Evolutionary conservation across 257 asterid genomes (phyloP), one percentile per base, ranked within the genome.

Genomic region (Mentha longifolia): DNA sequence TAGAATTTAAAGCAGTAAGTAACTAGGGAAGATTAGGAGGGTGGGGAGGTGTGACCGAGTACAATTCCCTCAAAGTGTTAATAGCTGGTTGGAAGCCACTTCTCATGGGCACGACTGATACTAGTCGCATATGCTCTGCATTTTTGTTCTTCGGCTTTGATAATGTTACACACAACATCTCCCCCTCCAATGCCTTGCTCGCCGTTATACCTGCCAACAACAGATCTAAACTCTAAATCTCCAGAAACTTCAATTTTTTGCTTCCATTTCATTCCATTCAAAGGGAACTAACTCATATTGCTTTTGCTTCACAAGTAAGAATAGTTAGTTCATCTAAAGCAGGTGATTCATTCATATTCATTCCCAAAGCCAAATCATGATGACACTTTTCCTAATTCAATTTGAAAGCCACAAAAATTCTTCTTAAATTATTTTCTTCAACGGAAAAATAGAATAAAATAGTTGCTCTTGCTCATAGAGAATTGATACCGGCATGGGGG

Each of bases 101-200:
- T n/a, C n/a, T n/a, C n/a, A n/a, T n/a, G n/a, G n/a, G 96, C 66
- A 79, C 76, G 58, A 93, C 90, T 20, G 97, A 86, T 28, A 72
- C 83, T 75, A 91, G 96, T 42, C 97, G 89, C 28, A 81, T 76
- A 82, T 93, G 92, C 74, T 82, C 96, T 43, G 96, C 96, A 77
- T 89, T 87, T 31, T 92, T 95, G 46, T 85, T 93, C 85, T 83
- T 89, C 0, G 98, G 96, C 56, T 84, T 86, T 68, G 98, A 79
- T 74, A 93, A 69, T 15, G 89, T 85, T 67, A 93, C 85, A n/a
- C 78, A 84, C 58, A 89, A 64, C 90, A 93, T 91, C 82, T 91
- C 95, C 39, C 97, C 97, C 70, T 87, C 89, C 73, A 93, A 84
- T 75, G 80, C 85, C 80, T 83, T 73, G 71, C 90, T 79, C 4